Evolutionary conservation across 345 rosid species (phyloP).

Genomic region (Linum trigynum): DNA sequence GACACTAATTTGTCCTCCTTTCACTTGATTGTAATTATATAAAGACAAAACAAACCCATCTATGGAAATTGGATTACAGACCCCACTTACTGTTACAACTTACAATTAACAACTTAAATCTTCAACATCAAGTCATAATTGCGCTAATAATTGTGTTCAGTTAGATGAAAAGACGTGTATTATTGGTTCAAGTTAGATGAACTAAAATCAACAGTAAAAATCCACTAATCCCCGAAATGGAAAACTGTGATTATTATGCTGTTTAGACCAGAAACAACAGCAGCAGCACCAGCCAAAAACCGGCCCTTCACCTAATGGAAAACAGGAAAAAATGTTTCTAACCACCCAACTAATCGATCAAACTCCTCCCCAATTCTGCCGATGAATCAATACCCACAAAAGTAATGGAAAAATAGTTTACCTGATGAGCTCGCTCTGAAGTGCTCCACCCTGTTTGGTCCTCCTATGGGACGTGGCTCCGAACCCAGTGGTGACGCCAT

Average conservation of each 20-base stretch:
- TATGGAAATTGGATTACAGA: too few relatives aligned
- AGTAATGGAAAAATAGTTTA: neutral
- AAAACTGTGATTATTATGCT: neutral
- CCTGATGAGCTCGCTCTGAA: constrained; percentile 1
- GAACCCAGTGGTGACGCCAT: constrained; percentile 1
- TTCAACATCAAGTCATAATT: too few relatives aligned
- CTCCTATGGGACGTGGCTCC: constrained; percentile 3
- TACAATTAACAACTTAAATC: too few relatives aligned
- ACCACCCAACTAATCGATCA: neutral
- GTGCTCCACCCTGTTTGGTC: constrained; percentile 4
- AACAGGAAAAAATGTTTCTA: neutral
- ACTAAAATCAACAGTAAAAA: too few relatives aligned
- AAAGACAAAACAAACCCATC: too few relatives aligned
- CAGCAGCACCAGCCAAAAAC: neutral
- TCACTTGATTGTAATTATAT: too few relatives aligned
- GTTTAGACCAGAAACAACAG: neutral
- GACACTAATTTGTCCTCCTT: too few relatives aligned
- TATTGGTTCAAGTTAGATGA: too few relatives aligned
- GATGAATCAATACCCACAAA: neutral
- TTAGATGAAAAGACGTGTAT: too few relatives aligned
- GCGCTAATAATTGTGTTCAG: too few relatives aligned
- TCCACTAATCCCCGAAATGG: too few relatives aligned
- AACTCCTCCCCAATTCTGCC: neutral
- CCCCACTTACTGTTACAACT: too few relatives aligned
- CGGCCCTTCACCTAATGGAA: neutral